These are phyloP conservation scores for Leptographium procerum DNA, from an alignment of 2,329 filamentous ascomycete species.

Conservation along the genomic window DNA sequence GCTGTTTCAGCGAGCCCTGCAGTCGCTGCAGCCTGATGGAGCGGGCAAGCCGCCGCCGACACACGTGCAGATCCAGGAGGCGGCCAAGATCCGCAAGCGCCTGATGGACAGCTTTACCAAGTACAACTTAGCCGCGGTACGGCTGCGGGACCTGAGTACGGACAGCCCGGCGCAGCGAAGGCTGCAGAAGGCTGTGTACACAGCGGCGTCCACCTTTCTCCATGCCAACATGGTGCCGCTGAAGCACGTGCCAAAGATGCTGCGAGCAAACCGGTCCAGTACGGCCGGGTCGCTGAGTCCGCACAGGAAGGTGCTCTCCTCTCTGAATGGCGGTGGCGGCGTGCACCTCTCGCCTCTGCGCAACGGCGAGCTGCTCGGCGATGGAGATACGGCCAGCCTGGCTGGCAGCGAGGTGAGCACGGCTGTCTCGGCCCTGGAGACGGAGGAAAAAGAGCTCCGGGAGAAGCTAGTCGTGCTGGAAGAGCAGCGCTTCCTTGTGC, in stretches of 20 bases:
- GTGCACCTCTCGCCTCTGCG: conserved; percentile 28
- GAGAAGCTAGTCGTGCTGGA: conserved; percentile 76
- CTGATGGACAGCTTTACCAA: conserved; percentile 83
- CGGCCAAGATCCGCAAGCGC: conserved; percentile 78
- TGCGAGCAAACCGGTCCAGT: conserved; percentile 31
- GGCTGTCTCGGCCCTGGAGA: conserved; percentile 51
- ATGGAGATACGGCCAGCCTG: conserved; percentile 37
- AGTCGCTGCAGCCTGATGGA: conserved; percentile 50
- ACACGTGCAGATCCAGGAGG: conserved; percentile 66
- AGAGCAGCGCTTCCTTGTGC: conserved; percentile 83
- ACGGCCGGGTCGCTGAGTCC: background rate
- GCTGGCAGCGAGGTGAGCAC: conserved; percentile 39
- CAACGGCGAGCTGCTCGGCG: conserved; percentile 31
- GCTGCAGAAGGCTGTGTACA: conserved; percentile 72
- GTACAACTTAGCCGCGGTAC: conserved; percentile 70
- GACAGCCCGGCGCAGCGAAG: conserved; percentile 59
- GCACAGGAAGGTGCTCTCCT: conserved; percentile 19
- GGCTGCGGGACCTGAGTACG: conserved; percentile 69
- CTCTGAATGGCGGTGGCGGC: conserved; percentile 11
- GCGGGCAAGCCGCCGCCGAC: conserved; percentile 32
- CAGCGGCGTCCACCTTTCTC: conserved; percentile 70
- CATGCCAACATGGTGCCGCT: conserved; percentile 86
- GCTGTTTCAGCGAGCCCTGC: conserved; percentile 67
- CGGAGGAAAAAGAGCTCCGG: conserved; percentile 70
- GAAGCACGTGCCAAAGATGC: conserved; percentile 58